Percentiles rank a stretch among this genome's conserved stretches.
Conservation (phyloP, 2,329 filamentous ascomycete species). For the Bipolaris zeicola region DNA sequence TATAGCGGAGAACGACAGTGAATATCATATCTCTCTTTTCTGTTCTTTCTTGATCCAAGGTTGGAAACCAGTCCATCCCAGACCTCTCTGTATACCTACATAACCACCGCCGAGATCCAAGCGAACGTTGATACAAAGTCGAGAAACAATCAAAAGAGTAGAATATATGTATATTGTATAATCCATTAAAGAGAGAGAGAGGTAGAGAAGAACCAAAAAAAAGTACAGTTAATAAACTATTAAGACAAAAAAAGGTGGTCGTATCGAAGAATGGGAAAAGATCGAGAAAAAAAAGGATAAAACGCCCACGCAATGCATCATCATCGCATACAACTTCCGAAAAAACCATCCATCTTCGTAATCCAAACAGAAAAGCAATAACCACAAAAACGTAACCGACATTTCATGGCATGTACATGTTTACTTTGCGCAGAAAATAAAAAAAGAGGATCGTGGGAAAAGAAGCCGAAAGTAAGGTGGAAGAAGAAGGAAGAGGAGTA, state of each 20-base stretch:
- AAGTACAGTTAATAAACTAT: background rate
- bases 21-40: background rate
- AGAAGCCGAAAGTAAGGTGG: too few relatives aligned
- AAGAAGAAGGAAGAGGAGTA: too few relatives aligned
- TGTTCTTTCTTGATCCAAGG: background rate
- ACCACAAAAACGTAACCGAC: background rate
- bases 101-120: background rate
- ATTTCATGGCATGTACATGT: constrained; percentile 4
- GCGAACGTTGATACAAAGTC: background rate
- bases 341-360: background rate
- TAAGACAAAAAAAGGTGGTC: background rate
- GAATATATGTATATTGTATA: background rate
- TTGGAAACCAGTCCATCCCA: background rate
- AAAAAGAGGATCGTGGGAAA: background rate
- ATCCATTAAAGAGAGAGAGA: background rate
- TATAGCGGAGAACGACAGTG: too few relatives aligned
- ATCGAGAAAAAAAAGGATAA: background rate
- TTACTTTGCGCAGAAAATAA: background rate
- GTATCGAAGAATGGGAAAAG: background rate
- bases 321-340: background rate
- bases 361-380: background rate
- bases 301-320: constrained; percentile 7
- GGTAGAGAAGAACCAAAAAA: background rate
- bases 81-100: background rate
- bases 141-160: background rate